phyloP scores from a whole-genome alignment of 768 basidiomycete species.

The Russula abietina region DNA sequence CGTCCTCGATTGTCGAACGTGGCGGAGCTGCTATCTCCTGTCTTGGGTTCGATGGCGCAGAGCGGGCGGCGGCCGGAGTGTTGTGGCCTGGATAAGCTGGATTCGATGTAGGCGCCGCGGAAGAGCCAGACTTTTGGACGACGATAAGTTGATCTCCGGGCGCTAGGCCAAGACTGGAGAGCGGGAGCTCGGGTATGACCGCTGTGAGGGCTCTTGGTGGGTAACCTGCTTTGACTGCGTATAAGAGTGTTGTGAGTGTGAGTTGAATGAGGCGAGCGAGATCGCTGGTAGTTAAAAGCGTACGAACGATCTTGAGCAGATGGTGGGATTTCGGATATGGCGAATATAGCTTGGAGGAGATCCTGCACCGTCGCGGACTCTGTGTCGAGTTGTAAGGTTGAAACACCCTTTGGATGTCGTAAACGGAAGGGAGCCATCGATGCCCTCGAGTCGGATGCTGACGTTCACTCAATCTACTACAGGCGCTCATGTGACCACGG shows the following conservation, averaged over 20 bases:
- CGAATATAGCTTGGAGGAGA: conserved; percentile 66
- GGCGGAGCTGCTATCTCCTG: conserved; percentile 21
- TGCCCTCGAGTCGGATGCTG: not conserved
- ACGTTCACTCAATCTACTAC: not conserved
- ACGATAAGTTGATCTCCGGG: conserved; percentile 86
- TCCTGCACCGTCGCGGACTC: conserved; percentile 60
- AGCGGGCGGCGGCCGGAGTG: conserved; percentile 25
- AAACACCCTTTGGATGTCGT: conserved; percentile 77
- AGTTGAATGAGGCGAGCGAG: not conserved
- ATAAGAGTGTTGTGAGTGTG: not conserved
- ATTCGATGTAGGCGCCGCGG: conserved; percentile 4
- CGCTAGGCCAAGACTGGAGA: conserved; percentile 71
- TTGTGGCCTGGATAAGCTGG: conserved; percentile 24
- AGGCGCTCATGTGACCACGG: not conserved
- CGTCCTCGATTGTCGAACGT: conserved; percentile 24
- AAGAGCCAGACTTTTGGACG: conserved; percentile 35
- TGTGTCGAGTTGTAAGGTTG: conserved; percentile 67
- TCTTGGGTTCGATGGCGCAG: conserved; percentile 23
- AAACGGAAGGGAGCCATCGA: conserved; percentile 70
- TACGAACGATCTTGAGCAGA: conserved; percentile 70
- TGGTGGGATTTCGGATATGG: conserved; percentile 62
- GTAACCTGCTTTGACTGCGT: conserved; percentile 76
- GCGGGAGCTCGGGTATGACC: conserved; percentile 63
- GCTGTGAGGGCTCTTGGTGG: conserved; percentile 66
- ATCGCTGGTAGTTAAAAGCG: too few species aligned